Evolutionary conservation across 208 protist species (phyloP).

Genomic region (Novymonas esmeraldas): DNA sequence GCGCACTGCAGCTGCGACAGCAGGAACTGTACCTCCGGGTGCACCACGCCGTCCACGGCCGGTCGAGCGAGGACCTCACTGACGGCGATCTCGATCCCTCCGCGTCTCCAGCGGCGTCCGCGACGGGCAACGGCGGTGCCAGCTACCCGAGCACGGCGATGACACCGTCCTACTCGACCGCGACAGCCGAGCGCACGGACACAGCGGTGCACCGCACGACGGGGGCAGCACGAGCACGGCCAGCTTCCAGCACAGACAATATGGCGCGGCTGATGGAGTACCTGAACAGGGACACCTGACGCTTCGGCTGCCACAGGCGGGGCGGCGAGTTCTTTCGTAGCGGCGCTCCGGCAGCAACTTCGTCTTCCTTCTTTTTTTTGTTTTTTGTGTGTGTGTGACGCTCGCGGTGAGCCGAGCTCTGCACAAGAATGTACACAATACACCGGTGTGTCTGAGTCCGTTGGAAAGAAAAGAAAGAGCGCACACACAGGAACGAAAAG

Average conservation of each 20-base stretch:
- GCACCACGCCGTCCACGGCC: constrained; percentile 22
- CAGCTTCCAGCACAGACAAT: not conserved
- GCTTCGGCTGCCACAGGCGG: too few relatives aligned
- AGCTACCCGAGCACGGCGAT: too few relatives aligned
- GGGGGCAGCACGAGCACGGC: not conserved
- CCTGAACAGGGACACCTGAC: constrained; percentile 6
- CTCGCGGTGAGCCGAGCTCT: too few relatives aligned
- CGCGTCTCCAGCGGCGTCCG: not conserved
- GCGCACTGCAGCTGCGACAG: constrained; percentile 49
- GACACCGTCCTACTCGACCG: not conserved
- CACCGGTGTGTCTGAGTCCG: too few relatives aligned
- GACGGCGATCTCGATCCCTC: not conserved
- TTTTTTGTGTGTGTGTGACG: too few relatives aligned
- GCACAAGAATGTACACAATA: too few relatives aligned
- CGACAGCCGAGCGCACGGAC: not conserved
- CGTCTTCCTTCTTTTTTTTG: too few relatives aligned
- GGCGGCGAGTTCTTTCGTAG: too few relatives aligned
- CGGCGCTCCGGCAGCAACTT: too few relatives aligned
- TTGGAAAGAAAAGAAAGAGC: too few relatives aligned
- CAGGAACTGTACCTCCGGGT: constrained; percentile 44
- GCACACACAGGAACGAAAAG: too few relatives aligned
- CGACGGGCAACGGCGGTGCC: too few relatives aligned
- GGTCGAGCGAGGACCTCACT: not conserved
- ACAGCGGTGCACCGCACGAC: not conserved
- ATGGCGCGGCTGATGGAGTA: constrained; percentile 23